phyloP scores from a whole-genome alignment of 163 green algal genomes.

The Scenedesmus sp. region DNA sequence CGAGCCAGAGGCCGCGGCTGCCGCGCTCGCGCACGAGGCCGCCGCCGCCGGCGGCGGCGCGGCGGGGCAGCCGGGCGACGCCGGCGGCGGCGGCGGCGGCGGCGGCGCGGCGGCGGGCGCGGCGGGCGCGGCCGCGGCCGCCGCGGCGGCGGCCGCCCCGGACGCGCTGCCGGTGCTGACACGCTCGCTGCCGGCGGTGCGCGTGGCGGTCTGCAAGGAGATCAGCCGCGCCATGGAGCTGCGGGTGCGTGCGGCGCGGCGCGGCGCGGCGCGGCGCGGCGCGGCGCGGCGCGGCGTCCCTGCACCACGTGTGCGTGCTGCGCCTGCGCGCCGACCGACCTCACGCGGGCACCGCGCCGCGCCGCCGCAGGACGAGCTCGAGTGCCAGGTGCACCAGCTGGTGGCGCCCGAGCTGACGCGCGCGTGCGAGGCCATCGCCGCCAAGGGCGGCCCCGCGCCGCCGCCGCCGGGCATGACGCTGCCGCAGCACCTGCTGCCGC shows the following conservation, averaged over 20 bases:
- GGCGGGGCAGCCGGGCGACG: conserved; percentile 44
- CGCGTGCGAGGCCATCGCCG: conserved; percentile 55
- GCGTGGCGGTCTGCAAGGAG: conserved; percentile 13
- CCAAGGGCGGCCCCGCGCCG: conserved; percentile 56
- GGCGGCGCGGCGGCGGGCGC: too few species aligned
- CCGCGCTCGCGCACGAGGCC: background rate
- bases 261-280: too few species aligned
- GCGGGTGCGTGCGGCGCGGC: conserved; percentile 15
- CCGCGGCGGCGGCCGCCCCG: background rate
- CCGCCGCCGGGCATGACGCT: conserved; percentile 48
- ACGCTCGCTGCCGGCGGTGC: conserved; percentile 16
- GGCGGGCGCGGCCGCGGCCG: conserved; percentile 15
- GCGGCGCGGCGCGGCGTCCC: too few species aligned
- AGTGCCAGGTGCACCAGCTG: conserved; percentile 31
- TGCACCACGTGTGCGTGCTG: background rate
- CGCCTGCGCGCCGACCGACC: background rate
- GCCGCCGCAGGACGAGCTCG: conserved; percentile 24
- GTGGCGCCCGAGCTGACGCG: conserved; percentile 8
- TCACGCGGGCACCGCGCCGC: too few species aligned
- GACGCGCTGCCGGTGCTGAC: background rate
- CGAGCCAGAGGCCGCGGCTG: background rate
- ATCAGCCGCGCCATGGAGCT: conserved; percentile 40
- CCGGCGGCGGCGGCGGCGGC: conserved; percentile 22
- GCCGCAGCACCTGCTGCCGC: conserved; percentile 42
- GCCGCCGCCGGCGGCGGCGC: background rate